Evolutionary conservation across 2,329 filamentous ascomycete species (phyloP).

Genomic region (Phialemoniopsis sp.): DNA sequence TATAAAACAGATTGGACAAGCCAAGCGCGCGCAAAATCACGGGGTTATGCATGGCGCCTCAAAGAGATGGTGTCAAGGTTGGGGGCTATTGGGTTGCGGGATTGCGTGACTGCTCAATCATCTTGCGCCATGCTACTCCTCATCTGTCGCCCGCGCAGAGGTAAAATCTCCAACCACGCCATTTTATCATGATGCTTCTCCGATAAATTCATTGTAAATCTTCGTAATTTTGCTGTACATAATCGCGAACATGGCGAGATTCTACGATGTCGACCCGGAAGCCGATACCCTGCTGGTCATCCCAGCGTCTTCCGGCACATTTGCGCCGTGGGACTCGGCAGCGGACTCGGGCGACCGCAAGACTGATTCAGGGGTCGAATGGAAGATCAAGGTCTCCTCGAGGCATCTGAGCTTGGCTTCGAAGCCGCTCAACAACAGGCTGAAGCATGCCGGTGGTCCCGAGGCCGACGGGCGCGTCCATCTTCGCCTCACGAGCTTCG

Average conservation of each 20-base stretch:
- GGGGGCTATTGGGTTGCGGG: too few species aligned
- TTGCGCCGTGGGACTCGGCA: conserved; percentile 15
- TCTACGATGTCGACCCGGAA: conserved; percentile 27
- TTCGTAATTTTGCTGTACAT: not conserved
- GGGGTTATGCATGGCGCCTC: too few species aligned
- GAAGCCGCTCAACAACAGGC: conserved; percentile 16
- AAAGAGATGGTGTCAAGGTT: too few species aligned
- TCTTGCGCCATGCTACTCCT: too few species aligned
- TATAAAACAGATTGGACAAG: too few species aligned
- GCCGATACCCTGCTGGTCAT: conserved; percentile 26
- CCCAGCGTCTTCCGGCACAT: conserved; percentile 10
- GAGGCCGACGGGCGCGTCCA: conserved; percentile 24
- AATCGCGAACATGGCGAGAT: conserved; percentile 17
- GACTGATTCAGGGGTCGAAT: conserved; percentile 10
- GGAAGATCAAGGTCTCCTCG: conserved; percentile 29
- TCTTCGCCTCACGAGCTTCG: conserved; percentile 21
- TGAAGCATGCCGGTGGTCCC: conserved; percentile 6
- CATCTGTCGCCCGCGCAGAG: too few species aligned
- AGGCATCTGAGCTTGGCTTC: conserved; percentile 30
- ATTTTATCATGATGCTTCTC: too few species aligned
- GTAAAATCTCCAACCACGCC: too few species aligned
- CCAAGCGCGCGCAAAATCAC: too few species aligned
- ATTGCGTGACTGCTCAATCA: too few species aligned
- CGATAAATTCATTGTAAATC: too few species aligned
- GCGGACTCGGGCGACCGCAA: conserved; percentile 3